Base-by-base conservation (phyloP, 2,329 filamentous ascomycete species). In the Arachnomyces sp. region DNA sequence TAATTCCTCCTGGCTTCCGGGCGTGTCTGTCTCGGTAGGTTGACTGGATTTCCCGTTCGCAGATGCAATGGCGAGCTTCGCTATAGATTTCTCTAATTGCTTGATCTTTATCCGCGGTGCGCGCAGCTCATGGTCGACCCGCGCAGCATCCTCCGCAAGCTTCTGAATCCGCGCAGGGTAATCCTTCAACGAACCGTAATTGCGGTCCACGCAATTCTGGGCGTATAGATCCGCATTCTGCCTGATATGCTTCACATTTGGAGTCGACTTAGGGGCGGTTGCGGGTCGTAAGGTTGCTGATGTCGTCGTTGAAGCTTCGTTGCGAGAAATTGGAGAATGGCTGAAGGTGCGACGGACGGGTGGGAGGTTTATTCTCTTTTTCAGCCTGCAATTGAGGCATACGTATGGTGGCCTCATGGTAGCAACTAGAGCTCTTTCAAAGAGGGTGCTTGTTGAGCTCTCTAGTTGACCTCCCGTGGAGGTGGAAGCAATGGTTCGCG, bases 171-270 rank as follows among this genome's bases (percentile, higher is more conserved):
- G 63, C 54, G 65, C 71, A 2, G 77, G 70, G 36, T 73, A 67
- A 11, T 67, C 62, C 9, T 68, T 63, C 40, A 74, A 71, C 0
- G 64, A 59, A 11, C 60, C 71, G 66, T 95, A 95, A 61, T 95
- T 95, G 51, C 92, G 80, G 50, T 88, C 81, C 44, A 82, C 60
- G 64, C 86, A 94, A 57, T 93, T 96, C 49, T 82, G 72, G 51
- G 83, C 76, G 69, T 95, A 84, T 12, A 93, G 73, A 11, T 81
- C 77, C 12, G 84, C 78, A 63, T 93, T 84, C 56, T 87, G 76
- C 43, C 89, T 88, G 60, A 98, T 94, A 66, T 92, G 82, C 61
- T 86, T 90, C 58, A 94, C 74, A 66, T 95, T 84, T 49, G 93
- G 74, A 34, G 75, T 75, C 17, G 85, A 78, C 59, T 86, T 90